A percentile compares a stretch with the other conserved stretches of the same genome.
Evolutionary conservation across 441 rosid genomes (phyloP).

Genomic region (Euphorbia celastroides): DNA sequence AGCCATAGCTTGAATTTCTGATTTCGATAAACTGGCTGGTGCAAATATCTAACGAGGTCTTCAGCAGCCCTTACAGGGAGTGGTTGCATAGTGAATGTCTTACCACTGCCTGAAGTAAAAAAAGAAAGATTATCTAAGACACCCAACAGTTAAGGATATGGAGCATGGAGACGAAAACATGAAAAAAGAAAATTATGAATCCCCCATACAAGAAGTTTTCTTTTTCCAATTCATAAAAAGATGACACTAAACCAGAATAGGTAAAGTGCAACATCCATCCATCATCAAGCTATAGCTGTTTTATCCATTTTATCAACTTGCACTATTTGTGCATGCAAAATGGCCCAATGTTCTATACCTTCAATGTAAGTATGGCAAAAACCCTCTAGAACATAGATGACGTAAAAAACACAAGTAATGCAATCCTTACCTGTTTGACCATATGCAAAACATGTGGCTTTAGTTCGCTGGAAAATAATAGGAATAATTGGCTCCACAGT

Average conservation of each 20-base stretch:
- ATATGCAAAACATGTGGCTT: conserved; percentile 99
- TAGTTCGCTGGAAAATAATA: conserved; percentile 81
- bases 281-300: conserved; percentile 8
- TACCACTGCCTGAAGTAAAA: conserved; percentile 79
- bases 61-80: conserved; percentile 84
- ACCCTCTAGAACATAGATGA: not conserved
- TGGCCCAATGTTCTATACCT: not conserved
- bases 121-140: conserved; percentile 16
- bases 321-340: not conserved
- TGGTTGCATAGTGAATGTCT: conserved; percentile 99
- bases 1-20: conserved; percentile 96
- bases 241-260: not conserved
- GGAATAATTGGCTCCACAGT: conserved; percentile 98
- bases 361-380: not conserved
- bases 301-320: conserved; percentile 4
- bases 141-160: not conserved
- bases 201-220: not conserved
- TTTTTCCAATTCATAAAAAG: not conserved
- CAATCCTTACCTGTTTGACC: conserved; percentile 81
- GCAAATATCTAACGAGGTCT: conserved; percentile 84
- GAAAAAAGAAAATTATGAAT: not conserved
- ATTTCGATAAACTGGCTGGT: conserved; percentile 77
- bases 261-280: not conserved
- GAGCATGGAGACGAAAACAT: not conserved
- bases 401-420: not conserved